Conservation (phyloP, 164 flowering plant species). For the Nymphaea thermarum region DNA sequence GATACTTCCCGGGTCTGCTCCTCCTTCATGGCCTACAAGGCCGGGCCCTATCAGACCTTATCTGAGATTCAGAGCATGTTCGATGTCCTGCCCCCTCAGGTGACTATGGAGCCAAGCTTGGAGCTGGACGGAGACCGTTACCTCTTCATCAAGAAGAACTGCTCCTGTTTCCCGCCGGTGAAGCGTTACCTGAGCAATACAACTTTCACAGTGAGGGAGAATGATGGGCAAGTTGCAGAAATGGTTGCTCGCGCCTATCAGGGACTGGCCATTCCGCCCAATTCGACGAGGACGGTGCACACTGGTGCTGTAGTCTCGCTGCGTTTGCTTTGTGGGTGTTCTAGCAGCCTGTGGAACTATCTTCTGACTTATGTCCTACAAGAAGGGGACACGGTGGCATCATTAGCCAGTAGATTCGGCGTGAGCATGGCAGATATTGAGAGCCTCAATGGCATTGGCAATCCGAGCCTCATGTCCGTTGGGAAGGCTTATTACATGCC, state of each 20-base stretch:
- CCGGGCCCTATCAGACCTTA: constrained; percentile 34
- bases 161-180: constrained; percentile 45
- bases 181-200: constrained; percentile 53
- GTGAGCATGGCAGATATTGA: constrained; percentile 93
- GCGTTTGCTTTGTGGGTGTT: constrained; percentile 79
- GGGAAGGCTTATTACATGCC: constrained; percentile 73
- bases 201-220: constrained; percentile 51
- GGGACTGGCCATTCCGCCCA: constrained; percentile 47
- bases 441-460: constrained; percentile 51
- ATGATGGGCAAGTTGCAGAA: constrained; percentile 38
- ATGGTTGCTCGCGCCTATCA: constrained; percentile 45
- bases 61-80: constrained; percentile 66
- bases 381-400: constrained; percentile 60
- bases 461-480: constrained; percentile 62
- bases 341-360: constrained; percentile 89
- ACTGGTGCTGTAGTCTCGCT: constrained; percentile 63
- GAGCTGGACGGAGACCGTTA: constrained; percentile 16
- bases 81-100: constrained; percentile 52
- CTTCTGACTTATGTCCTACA: constrained; percentile 78
- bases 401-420: constrained; percentile 84
- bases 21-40: constrained; percentile 64
- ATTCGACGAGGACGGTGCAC: constrained; percentile 32
- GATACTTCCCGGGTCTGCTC: constrained; percentile 65
- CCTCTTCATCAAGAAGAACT: constrained; percentile 57
- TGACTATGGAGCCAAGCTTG: constrained; percentile 32